These are phyloP conservation scores for Nannochloropsis oceanica DNA, from an alignment of 108 stramenopile genomes.

Conservation along the genomic window DNA sequence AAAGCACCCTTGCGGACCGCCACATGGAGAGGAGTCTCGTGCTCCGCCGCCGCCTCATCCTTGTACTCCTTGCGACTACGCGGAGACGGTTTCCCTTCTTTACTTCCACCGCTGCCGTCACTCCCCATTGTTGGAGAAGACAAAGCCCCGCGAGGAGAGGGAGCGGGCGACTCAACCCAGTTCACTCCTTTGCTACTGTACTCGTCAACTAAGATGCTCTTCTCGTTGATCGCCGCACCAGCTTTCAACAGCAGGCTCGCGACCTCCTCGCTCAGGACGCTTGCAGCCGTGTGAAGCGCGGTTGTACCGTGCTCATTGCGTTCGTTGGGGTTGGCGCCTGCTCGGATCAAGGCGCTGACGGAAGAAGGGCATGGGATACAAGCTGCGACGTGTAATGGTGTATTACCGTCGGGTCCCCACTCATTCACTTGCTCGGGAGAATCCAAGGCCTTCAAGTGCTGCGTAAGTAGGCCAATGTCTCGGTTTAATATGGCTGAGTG, in stretches of 20 bases:
- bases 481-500: background rate
- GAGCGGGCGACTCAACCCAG: background rate
- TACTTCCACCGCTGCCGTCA: background rate
- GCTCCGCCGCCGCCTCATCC: background rate
- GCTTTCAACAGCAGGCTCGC: background rate
- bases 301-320: background rate
- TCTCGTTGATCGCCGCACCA: background rate
- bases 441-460: background rate
- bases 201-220: background rate
- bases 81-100: background rate
- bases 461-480: background rate
- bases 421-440: background rate
- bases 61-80: background rate
- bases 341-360: background rate
- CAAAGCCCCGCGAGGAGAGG: background rate
- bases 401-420: background rate
- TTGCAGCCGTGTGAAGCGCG: background rate
- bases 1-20: background rate
- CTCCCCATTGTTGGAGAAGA: background rate
- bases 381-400: background rate
- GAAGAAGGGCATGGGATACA: background rate
- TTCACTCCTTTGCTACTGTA: background rate
- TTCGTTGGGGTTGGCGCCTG: background rate
- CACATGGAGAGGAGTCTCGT: background rate
- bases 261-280: background rate